phyloP scores from a whole-genome alignment of 352 stramenopile genomes.

The Chrysophaeum taylorii region DNA sequence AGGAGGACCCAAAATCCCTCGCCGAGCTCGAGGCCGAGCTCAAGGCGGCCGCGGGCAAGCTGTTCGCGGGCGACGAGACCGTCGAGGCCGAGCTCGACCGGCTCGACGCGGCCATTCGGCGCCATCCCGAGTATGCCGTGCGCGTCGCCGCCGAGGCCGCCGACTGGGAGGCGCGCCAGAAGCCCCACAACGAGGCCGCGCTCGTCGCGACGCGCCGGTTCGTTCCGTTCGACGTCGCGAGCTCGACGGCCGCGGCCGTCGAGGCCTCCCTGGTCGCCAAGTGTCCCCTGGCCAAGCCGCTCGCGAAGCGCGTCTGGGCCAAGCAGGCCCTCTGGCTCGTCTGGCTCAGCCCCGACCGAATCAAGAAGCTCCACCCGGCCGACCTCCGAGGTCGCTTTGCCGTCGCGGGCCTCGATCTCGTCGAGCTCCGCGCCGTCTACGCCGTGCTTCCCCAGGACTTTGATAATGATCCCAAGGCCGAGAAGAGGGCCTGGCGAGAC shows the following conservation, averaged over 20 bases:
- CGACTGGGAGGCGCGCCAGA: background rate
- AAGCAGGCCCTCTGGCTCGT: constrained; percentile 33
- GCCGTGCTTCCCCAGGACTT: constrained; percentile 28
- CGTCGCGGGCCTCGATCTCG: constrained; percentile 33
- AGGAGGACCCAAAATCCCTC: background rate
- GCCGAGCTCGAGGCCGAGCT: background rate
- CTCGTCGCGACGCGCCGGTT: background rate
- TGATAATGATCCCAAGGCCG: constrained; percentile 34
- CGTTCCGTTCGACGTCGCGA: background rate
- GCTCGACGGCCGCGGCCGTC: background rate
- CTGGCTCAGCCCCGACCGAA: constrained; percentile 7
- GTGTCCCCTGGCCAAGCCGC: background rate
- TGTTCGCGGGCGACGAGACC: background rate
- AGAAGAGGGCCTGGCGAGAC: constrained; percentile 18
- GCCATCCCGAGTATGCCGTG: background rate
- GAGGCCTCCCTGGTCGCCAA: background rate
- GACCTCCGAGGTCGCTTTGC: constrained; percentile 33
- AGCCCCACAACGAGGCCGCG: background rate
- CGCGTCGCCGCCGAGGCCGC: background rate
- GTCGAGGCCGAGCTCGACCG: background rate
- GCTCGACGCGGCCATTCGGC: background rate
- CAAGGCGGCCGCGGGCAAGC: background rate
- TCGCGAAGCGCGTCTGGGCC: constrained; percentile 8
- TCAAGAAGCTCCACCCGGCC: constrained; percentile 35
- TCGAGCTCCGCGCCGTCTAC: constrained; percentile 35